These are phyloP conservation scores for Cicer judaicum DNA, from an alignment of 306 rosid genomes.

Conservation along the genomic window DNA sequence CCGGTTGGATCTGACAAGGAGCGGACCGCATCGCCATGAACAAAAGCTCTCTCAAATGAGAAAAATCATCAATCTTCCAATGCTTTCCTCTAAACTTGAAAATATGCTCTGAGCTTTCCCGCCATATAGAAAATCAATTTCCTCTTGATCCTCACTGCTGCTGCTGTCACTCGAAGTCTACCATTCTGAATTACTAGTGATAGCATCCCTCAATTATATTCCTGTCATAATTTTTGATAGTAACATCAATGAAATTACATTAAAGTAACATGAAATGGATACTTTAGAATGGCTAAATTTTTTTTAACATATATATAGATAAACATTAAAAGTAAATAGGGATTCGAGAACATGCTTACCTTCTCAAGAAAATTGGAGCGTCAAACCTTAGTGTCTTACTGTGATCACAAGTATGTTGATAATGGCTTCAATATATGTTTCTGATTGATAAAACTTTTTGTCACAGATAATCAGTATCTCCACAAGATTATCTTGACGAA, in stretches of 20 bases:
- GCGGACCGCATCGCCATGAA: slow-evolving; percentile 83
- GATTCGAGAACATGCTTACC: slow-evolving; percentile 48
- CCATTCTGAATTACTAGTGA: slow-evolving; percentile 80
- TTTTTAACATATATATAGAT: slow-evolving; percentile 33
- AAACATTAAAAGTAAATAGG: slow-evolving; percentile 35
- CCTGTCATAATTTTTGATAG: slow-evolving; percentile 51
- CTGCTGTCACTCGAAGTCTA: slow-evolving; percentile 81
- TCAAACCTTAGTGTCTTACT: slow-evolving; percentile 34
- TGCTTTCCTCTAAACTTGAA: slow-evolving; percentile 84
- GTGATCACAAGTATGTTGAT: slow-evolving; percentile 43
- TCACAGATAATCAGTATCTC: slow-evolving; percentile 49
- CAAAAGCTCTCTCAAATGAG: slow-evolving; percentile 81
- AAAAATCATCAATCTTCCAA: slow-evolving; percentile 90
- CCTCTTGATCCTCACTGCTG: slow-evolving; percentile 84
- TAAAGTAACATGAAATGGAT: slow-evolving; percentile 2
- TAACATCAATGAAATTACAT: slow-evolving; percentile 26
- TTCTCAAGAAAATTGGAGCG: slow-evolving; percentile 47
- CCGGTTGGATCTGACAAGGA: slow-evolving; percentile 70
- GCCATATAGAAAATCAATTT: slow-evolving; percentile 61
- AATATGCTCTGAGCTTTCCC: slow-evolving; percentile 87
- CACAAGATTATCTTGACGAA: slow-evolving; percentile 50
- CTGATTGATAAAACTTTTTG: slow-evolving; percentile 41
- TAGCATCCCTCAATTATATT: slow-evolving; percentile 63
- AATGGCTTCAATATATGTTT: slow-evolving; percentile 44
- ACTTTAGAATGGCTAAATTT: slow-evolving; percentile 3